Base-by-base conservation (phyloP, 129 eudicot species). In the Apium graveolens region DNA sequence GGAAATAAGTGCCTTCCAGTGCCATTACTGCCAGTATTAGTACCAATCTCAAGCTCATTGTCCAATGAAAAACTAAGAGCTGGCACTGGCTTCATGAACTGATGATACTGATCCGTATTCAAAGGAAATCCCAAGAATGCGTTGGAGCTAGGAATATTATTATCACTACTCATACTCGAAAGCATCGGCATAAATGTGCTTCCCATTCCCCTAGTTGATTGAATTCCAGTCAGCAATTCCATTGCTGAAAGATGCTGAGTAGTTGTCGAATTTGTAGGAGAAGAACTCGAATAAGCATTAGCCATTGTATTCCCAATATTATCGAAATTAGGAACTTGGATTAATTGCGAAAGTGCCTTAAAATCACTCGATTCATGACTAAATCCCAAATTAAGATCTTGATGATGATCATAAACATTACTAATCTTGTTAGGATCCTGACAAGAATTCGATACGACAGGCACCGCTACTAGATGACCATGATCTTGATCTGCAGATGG, bases 311-410 rank as follows among this genome's bases (percentile, higher is more conserved):
- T 74, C 27, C 77, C 83, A 29, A 37, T 76, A 73, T 27, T 73
- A 43, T 91, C 93, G 53, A 85, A 87, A 55, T 81, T 86, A 9
- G 97, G 97, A 24, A 85, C 89, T 53, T 89, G 95, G 29, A 92
- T 88, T 2, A 88, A 85, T 57, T 89, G 91, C 75, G 91, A 85
- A n/a, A 92, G 70, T 10, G 90, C 82, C 77, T 90, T 91, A 77
- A 91, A 91, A 81, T 89, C 94, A 66, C 55, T 24, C 71, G 43
- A 20, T 34, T 70, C 44, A 37, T 51, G 44, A 42, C 84, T 62
- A 53, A 84, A 88, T 0, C 96, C 96, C 75, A 93, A 90, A 75
- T 93, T 93, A 48, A 93, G 92, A 86, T 93, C 96, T 80, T 87
- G 96, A 1, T 84, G 37, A 31, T 84, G 29, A 32, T 72, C 88